Conservation (phyloP, 306 rosid genomes). For the Leucaena leucocephala region DNA sequence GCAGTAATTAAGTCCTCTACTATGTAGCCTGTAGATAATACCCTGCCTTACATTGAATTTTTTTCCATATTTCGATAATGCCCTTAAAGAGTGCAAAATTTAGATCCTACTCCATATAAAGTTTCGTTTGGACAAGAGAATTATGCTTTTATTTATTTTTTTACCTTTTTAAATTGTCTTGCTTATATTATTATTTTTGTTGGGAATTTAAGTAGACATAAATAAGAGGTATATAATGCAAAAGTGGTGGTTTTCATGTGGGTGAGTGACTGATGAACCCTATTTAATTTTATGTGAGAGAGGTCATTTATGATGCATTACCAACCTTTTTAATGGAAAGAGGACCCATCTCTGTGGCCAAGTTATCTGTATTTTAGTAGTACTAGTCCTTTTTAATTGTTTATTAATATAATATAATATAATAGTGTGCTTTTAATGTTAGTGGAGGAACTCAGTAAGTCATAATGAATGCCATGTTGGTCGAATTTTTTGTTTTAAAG, state of each 20-base stretch:
- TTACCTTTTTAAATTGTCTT: background rate
- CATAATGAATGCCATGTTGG: slow-evolving; percentile 16
- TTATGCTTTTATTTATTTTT: background rate
- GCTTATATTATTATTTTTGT: background rate
- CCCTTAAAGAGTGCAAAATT: background rate
- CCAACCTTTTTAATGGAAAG: slow-evolving; percentile 46
- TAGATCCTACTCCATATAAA: background rate
- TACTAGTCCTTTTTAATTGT: background rate
- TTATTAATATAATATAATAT: background rate
- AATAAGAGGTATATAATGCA: slow-evolving; percentile 9
- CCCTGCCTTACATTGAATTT: background rate
- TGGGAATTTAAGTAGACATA: slow-evolving; percentile 37
- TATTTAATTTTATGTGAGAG: slow-evolving; percentile 15
- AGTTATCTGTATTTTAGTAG: background rate
- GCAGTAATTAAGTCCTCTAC: background rate
- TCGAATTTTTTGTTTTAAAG: background rate
- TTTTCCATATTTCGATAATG: background rate
- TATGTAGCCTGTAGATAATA: slow-evolving; percentile 32
- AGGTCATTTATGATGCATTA: slow-evolving; percentile 43
- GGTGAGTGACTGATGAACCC: slow-evolving; percentile 28
- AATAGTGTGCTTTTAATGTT: slow-evolving; percentile 38
- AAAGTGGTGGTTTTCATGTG: slow-evolving; percentile 8
- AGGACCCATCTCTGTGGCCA: slow-evolving; percentile 32
- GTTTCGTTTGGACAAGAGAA: background rate
- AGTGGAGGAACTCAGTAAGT: slow-evolving; percentile 33